Conservation (phyloP, 2,329 filamentous ascomycete species). For the Pseudogymnoascus sp. region DNA sequence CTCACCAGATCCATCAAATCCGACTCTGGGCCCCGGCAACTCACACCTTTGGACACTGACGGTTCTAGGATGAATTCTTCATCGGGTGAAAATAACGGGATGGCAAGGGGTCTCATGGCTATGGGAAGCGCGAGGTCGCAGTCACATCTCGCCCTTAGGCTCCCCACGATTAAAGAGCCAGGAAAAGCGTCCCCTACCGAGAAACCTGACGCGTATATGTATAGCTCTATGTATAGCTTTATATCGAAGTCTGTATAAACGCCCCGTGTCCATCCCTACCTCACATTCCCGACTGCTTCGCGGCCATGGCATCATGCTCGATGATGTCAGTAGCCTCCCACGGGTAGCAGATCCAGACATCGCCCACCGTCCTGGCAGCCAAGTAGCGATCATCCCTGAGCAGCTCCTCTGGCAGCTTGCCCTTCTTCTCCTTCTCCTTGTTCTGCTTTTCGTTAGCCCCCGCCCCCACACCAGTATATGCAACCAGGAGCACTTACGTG, state of each 20-base stretch:
- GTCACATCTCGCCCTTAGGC: background rate
- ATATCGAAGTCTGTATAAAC: constrained; percentile 2
- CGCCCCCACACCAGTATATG: background rate
- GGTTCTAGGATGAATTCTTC: background rate
- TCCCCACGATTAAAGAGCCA: background rate
- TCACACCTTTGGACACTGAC: background rate
- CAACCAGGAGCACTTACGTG: constrained; percentile 48
- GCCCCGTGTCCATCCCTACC: background rate
- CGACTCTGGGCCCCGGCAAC: background rate
- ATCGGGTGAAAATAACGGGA: background rate
- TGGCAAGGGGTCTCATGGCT: background rate
- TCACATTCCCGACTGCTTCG: constrained; percentile 19
- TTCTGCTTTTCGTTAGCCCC: constrained; percentile 48
- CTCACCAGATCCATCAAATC: background rate
- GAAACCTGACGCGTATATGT: background rate
- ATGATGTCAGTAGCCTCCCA: constrained; percentile 96
- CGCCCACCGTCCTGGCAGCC: constrained; percentile 79
- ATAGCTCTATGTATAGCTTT: constrained; percentile 7
- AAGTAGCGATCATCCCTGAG: constrained; percentile 65
- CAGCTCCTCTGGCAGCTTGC: constrained; percentile 70
- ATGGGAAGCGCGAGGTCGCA: background rate
- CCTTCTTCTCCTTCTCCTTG: constrained; percentile 97
- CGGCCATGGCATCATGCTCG: constrained; percentile 71
- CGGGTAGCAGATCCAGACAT: constrained; percentile 98
- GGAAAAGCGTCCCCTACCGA: background rate